Base-by-base conservation (phyloP, 2,329 filamentous ascomycete genomes). In the Chrysoporthe austroafricana region DNA sequence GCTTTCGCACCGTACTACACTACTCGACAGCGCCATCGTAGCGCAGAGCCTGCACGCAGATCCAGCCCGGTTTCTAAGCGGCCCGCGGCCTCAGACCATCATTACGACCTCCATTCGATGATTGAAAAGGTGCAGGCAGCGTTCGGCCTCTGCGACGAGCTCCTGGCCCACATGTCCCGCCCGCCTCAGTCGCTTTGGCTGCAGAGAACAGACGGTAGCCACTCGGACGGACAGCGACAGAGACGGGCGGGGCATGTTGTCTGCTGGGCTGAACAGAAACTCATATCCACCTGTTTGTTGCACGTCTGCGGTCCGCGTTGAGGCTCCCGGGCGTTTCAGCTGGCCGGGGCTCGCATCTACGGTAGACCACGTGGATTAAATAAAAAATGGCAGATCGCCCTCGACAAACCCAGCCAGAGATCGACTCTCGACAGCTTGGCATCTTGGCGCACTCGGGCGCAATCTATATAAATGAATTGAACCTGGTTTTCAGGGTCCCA, bases 391-490 rank as follows among this genome's bases (percentile, higher is more conserved):
- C 26, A 39, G 42, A 46, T 44, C 34, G 32, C 8, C 16, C 2
- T 62, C 50, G 60, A 39, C 44, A 62, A 6, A 39, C 36, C 39
- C n/a, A 44, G 42, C 21, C 42, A 43, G 26, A 11, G 39, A 3
- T 34, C 36, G 39, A 5, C 26, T 44, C 36, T 43, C 9, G n/a
- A 26, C 18, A 9, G 13, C 42, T 61, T 61, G 26, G 42, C 42
- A 46, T 60, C 58, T 61, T 61, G 58, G 58, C 58, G 21, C 44
- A 14, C 44, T 32, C 50, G 44, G 9, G 44, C 32, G 26, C 60
- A 62, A 52, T 62, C 32, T 62, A 62, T 32, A 34, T 18, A 26
- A 18, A 34, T 46, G 32, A 39, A 57, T 2, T 11, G 8, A 18
- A 57, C 34, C 32, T 13, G 16, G 54, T 18, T 7, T 7, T 5